phyloP scores from a whole-genome alignment of 108 stramenopile species.

The Cyclotella cryptica region DNA sequence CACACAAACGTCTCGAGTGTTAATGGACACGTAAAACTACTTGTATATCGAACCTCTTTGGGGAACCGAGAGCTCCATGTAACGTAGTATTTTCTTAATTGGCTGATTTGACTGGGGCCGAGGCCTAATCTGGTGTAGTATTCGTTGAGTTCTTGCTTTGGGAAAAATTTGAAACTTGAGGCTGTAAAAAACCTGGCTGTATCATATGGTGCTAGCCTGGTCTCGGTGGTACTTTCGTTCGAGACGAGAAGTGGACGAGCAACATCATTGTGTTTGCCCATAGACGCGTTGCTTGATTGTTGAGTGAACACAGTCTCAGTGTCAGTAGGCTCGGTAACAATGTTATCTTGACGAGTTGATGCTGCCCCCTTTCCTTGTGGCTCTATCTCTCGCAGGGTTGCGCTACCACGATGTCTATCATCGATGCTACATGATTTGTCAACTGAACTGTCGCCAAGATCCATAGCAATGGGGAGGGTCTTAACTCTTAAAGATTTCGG shows the following conservation, averaged over 20 bases:
- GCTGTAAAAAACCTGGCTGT: not conserved
- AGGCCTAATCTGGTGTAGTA: conserved; percentile 14
- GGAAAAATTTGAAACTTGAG: not conserved
- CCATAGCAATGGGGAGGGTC: not conserved
- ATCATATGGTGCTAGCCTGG: not conserved
- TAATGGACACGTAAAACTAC: conserved; percentile 38
- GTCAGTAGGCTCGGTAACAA: too few relatives aligned
- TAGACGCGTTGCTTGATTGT: too few relatives aligned
- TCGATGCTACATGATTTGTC: not conserved
- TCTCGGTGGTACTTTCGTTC: not conserved
- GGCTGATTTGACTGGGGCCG: not conserved
- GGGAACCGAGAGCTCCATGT: conserved; percentile 3
- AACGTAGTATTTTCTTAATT: conserved; percentile 3
- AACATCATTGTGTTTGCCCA: too few relatives aligned
- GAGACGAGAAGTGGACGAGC: not conserved
- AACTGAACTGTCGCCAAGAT: not conserved
- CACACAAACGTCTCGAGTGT: conserved; percentile 20
- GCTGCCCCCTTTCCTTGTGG: too few relatives aligned
- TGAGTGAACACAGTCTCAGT: too few relatives aligned
- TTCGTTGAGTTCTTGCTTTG: conserved; percentile 23
- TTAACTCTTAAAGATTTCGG: not conserved
- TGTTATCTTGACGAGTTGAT: too few relatives aligned
- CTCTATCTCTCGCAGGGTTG: too few relatives aligned
- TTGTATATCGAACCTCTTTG: not conserved
- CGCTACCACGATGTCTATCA: too few relatives aligned